A percentile compares a stretch with the other conserved stretches of the same genome.
phyloP scores from a whole-genome alignment of 1,284 basidiomycete genomes.

The Apiotrichum laibachii region DNA sequence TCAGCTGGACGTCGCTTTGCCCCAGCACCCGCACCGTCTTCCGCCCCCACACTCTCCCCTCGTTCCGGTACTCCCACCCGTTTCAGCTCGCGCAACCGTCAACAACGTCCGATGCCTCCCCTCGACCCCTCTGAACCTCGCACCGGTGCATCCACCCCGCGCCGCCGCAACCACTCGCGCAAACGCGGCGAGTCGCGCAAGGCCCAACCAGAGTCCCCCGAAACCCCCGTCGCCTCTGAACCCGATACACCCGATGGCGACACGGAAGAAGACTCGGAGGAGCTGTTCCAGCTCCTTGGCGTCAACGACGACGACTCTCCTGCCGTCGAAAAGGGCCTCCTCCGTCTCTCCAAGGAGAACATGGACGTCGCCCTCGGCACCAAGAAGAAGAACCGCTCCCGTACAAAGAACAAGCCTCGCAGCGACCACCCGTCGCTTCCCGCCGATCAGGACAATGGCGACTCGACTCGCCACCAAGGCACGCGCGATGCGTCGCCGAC shows the following conservation, averaged over 20 bases:
- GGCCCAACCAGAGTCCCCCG: slow-evolving; percentile 1
- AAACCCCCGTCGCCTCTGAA: slow-evolving; percentile 10
- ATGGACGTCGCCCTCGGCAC: slow-evolving; percentile 14
- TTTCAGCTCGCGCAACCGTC: slow-evolving; percentile 7
- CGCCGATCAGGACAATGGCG: not conserved
- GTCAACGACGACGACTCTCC: slow-evolving; percentile 15
- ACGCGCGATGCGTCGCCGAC: not conserved
- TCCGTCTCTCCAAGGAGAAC: slow-evolving; percentile 13
- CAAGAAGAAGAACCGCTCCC: slow-evolving; percentile 10
- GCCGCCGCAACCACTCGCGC: slow-evolving; percentile 9
- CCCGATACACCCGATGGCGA: slow-evolving; percentile 12
- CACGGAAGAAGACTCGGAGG: slow-evolving; percentile 29
- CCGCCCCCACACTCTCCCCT: not conserved
- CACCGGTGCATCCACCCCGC: slow-evolving; percentile 1
- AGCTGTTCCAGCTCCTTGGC: slow-evolving; percentile 38
- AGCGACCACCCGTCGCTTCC: not conserved
- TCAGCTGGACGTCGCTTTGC: not conserved
- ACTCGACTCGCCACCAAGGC: not conserved
- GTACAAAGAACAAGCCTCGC: slow-evolving; percentile 11
- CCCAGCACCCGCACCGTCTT: not conserved
- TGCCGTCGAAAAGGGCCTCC: slow-evolving; percentile 11
- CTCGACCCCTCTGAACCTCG: not conserved
- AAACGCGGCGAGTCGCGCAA: slow-evolving; percentile 14
- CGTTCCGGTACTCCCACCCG: slow-evolving; percentile 8
- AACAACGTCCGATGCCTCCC: not conserved